These are phyloP conservation scores for Malassezia vespertilionis DNA, from an alignment of 1,284 basidiomycete genomes.

Conservation along the genomic window DNA sequence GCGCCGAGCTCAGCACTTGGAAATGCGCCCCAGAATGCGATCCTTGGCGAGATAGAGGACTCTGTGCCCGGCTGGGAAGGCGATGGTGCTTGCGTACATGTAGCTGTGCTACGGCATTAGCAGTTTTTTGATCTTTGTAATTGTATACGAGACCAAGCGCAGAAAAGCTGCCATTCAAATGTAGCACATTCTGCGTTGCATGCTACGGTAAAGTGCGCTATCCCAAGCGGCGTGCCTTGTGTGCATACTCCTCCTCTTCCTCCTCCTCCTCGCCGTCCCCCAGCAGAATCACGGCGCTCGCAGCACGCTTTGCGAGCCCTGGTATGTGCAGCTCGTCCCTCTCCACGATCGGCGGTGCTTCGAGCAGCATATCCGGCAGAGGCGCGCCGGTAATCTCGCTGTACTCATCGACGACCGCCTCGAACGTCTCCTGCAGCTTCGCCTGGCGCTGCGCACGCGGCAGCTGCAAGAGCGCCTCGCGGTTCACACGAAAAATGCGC, in stretches of 20 bases:
- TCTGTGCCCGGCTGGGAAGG: slow-evolving; percentile 9
- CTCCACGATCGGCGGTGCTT: no score
- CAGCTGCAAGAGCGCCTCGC: slow-evolving; percentile 77
- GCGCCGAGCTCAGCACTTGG: not conserved
- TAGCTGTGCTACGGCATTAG: slow-evolving; percentile 11
- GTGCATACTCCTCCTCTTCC: slow-evolving; percentile 16
- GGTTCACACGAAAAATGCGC: slow-evolving; percentile 80
- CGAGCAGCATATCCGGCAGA: slow-evolving; percentile 27
- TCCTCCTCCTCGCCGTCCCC: slow-evolving; percentile 18
- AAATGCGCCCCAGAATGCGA: not conserved
- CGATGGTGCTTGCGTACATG: slow-evolving; percentile 11
- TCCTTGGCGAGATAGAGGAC: slow-evolving; percentile 3
- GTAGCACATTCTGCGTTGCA: not conserved
- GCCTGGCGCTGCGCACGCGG: slow-evolving; percentile 72
- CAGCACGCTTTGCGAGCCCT: not conserved
- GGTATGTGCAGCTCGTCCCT: not conserved
- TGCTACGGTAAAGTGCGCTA: slow-evolving; percentile 17
- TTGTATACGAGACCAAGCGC: no score
- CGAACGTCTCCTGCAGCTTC: slow-evolving; percentile 87
- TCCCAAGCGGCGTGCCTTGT: slow-evolving; percentile 25
- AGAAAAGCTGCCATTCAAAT: no score
- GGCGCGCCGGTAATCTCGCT: slow-evolving; percentile 58
- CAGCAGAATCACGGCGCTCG: slow-evolving; percentile 6
- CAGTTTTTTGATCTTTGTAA: no score
- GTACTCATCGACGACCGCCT: slow-evolving; percentile 75